Base-by-base conservation (phyloP, 495 filamentous ascomycete species). In the Podospora pseudocomata region DNA sequence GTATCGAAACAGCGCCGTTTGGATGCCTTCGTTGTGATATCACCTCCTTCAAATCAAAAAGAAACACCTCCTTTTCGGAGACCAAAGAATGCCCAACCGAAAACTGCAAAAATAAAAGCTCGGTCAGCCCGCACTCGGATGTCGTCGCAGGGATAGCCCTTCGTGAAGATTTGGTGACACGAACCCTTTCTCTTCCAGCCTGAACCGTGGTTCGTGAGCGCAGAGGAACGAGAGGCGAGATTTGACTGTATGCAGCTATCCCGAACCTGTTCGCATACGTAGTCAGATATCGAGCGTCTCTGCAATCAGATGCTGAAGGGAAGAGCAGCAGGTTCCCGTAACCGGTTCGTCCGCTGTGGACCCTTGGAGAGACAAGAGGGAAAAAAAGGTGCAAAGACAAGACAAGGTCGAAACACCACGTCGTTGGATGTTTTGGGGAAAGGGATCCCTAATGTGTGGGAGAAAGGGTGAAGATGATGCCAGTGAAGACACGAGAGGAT, bases 221-320 rank as follows among this genome's bases (percentile, higher is more conserved):
- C 66, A 66, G 66, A 55, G 61, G 67, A 60, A 63, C 66, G 70
- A 70, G 68, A 65, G 70, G 27, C 71, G 67, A 72, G 65, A 71
- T 71, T 76, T 70, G 76, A 75, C 78, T 71, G 76, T 77, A 81
- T 83, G 82, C 81, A 79, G 80, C 74, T 79, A 82, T 74, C 82
- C 82, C 74, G 78, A 81, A 81, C 78, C 80, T 82, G 81, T 83
- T 83, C 79, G 80, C 78, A 79, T 78, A 39, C 34, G 6, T 39
- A 72, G 72, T 72, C 73, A 61, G 69, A 67, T 74, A 71, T 78
- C 74, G 78, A 74, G 70, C 28, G 65, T 69, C 74, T 78, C 74
- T 78, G 78, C 78, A 82, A 79, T 76, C 74, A 75, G 39, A 49
- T 6, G 39, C 7, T 49, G 39, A 69, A 75, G 67, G 66, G 67